Base-by-base conservation (phyloP, 2,329 filamentous ascomycete species). In the Aspergillus terreus region DNA sequence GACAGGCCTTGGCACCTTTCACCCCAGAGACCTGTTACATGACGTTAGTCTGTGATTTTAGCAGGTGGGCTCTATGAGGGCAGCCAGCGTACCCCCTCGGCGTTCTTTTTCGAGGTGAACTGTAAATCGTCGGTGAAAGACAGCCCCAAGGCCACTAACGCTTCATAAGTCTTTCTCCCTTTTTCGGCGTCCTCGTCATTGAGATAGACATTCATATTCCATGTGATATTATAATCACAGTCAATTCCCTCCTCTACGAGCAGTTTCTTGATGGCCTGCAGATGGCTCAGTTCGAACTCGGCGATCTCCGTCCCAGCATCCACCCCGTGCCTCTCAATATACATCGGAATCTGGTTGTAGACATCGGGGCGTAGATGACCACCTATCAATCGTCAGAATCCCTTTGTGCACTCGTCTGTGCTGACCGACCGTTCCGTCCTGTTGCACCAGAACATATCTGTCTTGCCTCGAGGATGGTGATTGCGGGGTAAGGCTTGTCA, bases 301-400 rank as follows among this genome's bases (percentile, higher is more conserved):
- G 71, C 69, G 15, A 76, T 58, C 52, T 76, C 71, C 4, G 63
- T 58, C 2, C 64, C 75, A 3, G 68, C 71, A 27, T 70, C 60
- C 2, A 66, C 47, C 0, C 75, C 73, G 44, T 67, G 63, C 14
- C 65, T 63, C n/a, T 67, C 60, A 7, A 70, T 68, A 47, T 68
- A 69, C 15, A 55, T 68, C 1, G 69, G 63, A 4, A 74, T 72
- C 42, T 71, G 68, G 27, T 66, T 66, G 53, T 76, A 76, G 6
- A 73, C 53, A 52, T 76, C 73, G 6, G 76, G 75, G 35, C 71
- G 64, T 21, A 75, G 50, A 56, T 77, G 75, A 11, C 75, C 75
- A 25, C 61, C 64, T 66, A 44, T 30, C 7, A 30, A 27, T 30
- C 27, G 3, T 30, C 7, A 30, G 10, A 33, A 23, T 11, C 36